Evolutionary conservation across 2,329 filamentous ascomycete species (phyloP).

Genomic region (Thielaviopsis populi): DNA sequence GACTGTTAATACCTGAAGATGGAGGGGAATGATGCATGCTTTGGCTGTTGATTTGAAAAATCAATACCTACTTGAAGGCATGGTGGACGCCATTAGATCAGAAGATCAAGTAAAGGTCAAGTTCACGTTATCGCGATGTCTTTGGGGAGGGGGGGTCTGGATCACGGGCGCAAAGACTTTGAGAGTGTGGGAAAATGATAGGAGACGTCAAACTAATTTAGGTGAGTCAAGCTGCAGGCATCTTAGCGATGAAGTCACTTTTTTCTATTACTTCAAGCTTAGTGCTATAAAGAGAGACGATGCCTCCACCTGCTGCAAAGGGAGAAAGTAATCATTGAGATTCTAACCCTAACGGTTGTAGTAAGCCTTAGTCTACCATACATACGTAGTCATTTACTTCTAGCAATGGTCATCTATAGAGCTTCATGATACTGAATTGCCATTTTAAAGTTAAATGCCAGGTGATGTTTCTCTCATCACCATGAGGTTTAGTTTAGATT

Average conservation of each 20-base stretch:
- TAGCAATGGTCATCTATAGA: too few species aligned
- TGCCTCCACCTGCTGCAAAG: not conserved
- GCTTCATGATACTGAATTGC: too few species aligned
- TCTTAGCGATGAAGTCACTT: conserved; percentile 1
- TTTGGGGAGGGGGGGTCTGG: not conserved
- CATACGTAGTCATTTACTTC: too few species aligned
- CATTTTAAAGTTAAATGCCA: too few species aligned
- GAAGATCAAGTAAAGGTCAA: not conserved
- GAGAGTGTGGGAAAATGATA: not conserved
- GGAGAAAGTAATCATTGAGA: too few species aligned
- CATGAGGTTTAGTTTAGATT: too few species aligned
- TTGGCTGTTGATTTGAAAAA: not conserved
- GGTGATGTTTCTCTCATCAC: too few species aligned
- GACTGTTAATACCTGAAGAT: not conserved
- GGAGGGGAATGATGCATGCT: not conserved
- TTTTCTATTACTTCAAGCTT: not conserved
- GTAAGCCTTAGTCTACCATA: too few species aligned
- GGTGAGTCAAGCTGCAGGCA: conserved; percentile 1
- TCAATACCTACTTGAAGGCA: not conserved
- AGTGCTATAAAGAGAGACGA: not conserved
- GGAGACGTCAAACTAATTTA: not conserved
- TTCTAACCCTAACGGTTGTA: too few species aligned
- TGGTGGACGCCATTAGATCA: not conserved
- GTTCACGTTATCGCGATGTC: not conserved
- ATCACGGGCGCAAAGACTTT: not conserved